A percentile compares a stretch with the other conserved stretches of the same genome.
These are phyloP conservation scores for Gastrodia elata DNA, from an alignment of 106 monocot species.

Conservation along the genomic window DNA sequence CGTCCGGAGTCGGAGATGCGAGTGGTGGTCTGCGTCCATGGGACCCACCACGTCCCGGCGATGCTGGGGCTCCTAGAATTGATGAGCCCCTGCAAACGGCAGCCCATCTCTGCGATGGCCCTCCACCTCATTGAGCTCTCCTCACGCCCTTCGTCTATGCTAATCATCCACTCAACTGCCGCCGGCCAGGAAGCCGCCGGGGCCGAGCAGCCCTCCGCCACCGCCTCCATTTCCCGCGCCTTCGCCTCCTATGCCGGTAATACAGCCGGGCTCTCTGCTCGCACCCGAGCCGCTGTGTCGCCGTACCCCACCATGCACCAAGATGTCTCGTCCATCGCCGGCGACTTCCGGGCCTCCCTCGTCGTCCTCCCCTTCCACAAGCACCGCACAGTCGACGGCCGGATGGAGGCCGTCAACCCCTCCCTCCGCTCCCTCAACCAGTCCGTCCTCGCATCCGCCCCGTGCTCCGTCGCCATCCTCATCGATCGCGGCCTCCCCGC, in stretches of 20 bases:
- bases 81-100: slow-evolving; percentile 18
- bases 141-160: slow-evolving; percentile 25
- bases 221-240: slow-evolving; percentile 27
- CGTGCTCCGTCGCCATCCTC: slow-evolving; percentile 69
- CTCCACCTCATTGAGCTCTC: slow-evolving; percentile 37
- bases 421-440: slow-evolving; percentile 53
- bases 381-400: slow-evolving; percentile 61
- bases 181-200: slow-evolving; percentile 4
- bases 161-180: slow-evolving; percentile 12
- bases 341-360: slow-evolving; percentile 37
- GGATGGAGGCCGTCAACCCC: slow-evolving; percentile 47
- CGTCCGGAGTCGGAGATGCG: slow-evolving; percentile 23
- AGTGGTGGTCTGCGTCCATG: slow-evolving; percentile 17
- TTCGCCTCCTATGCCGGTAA: slow-evolving; percentile 49
- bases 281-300: slow-evolving; percentile 48
- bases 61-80: slow-evolving; percentile 16
- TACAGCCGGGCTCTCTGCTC: slow-evolving; percentile 39
- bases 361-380: slow-evolving; percentile 82
- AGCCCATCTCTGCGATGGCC: slow-evolving; percentile 17
- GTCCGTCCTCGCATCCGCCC: slow-evolving; percentile 27
- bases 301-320: slow-evolving; percentile 76
- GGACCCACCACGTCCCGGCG: slow-evolving; percentile 15
- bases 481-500: slow-evolving; percentile 39
- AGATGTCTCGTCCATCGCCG: slow-evolving; percentile 41
- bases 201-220: slow-evolving; percentile 20